These are phyloP conservation scores for Chaetomiaceae sp. DNA, from an alignment of 2,329 filamentous ascomycete species.

Conservation along the genomic window DNA sequence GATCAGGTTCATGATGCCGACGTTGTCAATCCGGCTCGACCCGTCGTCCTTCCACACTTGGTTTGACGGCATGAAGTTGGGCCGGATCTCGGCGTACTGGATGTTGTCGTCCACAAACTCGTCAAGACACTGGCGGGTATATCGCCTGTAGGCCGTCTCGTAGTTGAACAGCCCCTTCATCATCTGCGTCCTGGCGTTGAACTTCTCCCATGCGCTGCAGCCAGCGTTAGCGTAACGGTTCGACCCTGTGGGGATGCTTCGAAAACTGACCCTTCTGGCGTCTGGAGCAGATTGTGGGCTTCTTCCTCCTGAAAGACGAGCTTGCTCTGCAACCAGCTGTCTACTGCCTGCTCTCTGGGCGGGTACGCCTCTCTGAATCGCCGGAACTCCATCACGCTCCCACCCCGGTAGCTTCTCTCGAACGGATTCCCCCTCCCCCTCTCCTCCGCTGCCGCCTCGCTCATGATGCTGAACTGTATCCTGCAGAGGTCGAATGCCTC, in stretches of 20 bases:
- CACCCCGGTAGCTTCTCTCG: constrained; percentile 40
- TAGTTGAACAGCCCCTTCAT: constrained; percentile 72
- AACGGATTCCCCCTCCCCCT: constrained; percentile 46
- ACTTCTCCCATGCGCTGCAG: constrained; percentile 47
- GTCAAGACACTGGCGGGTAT: constrained; percentile 56
- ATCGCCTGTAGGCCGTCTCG: constrained; percentile 56
- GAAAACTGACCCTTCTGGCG: constrained; percentile 47
- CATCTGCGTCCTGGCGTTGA: constrained; percentile 65
- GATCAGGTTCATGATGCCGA: constrained; percentile 58
- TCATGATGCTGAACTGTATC: constrained; percentile 56
- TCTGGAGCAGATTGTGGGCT: constrained; percentile 49
- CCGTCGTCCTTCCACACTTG: constrained; percentile 58
- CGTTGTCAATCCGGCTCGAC: constrained; percentile 46
- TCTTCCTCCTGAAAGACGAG: constrained; percentile 59
- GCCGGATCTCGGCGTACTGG: constrained; percentile 67
- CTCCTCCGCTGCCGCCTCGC: constrained; percentile 24
- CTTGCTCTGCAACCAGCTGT: constrained; percentile 57
- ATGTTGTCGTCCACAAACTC: constrained; percentile 62
- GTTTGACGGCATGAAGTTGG: constrained; percentile 63
- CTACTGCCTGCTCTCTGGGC: constrained; percentile 26
- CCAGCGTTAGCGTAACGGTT: constrained; percentile 5
- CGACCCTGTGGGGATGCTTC: no score
- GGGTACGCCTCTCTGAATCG: constrained; percentile 39
- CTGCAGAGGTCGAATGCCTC: constrained; percentile 50
- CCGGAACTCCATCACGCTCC: constrained; percentile 41